Base-by-base conservation (phyloP, 164 flowering plant genomes). In the Malania oleifera region DNA sequence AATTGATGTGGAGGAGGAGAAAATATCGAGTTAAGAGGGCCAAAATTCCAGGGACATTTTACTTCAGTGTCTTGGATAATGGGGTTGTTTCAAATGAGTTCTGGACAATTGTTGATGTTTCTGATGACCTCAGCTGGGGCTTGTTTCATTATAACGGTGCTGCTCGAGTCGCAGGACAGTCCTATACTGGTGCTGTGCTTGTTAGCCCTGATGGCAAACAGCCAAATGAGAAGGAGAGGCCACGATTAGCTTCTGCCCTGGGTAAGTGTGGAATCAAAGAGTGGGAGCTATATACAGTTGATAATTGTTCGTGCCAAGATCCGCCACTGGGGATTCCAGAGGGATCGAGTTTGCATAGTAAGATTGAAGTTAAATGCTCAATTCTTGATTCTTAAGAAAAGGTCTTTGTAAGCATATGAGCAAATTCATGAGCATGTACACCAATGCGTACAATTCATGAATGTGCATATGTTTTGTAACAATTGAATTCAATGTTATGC, bases 51-150 rank as follows among this genome's bases (percentile, higher is more conserved):
- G 96, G 84, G 13, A 92, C 93, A 31, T 89, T 89, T 72, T 43
- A 67, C 69, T 89, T 92, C 73, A 89, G 79, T 59, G 96, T 92
- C 1, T 69, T 89, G 73, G 98, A 92, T 53, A 92, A 92, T 69
- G 96, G 98, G n/a, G 98, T 92, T 15, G 85, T 89, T 6, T 92
- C 98, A 13, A 92, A 86, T 65, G 98, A 92, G 73, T 81, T 69
- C 45, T 92, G 98, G 98, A 89, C 96, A 12, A 84, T 92, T 43
- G 90, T 89, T 19, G 91, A 92, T 67, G 95, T 85, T 12, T 9
- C 78, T 25, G 90, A 87, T 66, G 96, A 89, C 83, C 60, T 92
- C 2, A 77, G 88, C 40, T 92, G 98, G 96, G 96, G 91, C 27
- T 77, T 92, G 72, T 92, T 92, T 67, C 91, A 89, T 61, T 92